Base-by-base conservation (phyloP, 495 filamentous ascomycete genomes). In the Penicillium cinerascens region DNA sequence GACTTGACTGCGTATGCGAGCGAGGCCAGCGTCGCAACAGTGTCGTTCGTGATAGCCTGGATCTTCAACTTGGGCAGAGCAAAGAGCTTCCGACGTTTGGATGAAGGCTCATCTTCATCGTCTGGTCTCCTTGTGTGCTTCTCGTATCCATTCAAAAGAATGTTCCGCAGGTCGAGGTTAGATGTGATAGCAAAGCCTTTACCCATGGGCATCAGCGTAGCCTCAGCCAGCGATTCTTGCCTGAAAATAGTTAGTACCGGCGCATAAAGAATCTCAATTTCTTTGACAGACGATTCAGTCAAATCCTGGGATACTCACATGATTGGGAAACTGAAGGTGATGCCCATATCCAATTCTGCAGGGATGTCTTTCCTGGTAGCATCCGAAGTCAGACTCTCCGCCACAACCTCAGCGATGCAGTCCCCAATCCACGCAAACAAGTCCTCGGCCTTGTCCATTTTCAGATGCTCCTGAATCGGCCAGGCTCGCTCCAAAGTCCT, bases 291-390 rank as follows among this genome's bases (percentile, higher is more conserved):
- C 15, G 17, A 18, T 33, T 15, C 21, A 18, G 20, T 8, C 25
- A 38, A 23, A 38, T 42, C 13, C 4, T 39, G 43, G 39, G 22
- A 35, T 39, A 29, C 77, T 68, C 76, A 91, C 88, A 84, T 81
- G 71, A 92, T 91, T 11, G 89, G 88, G 58, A 95, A 95, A 71
- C 85, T 89, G 66, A 92, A 95, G 13, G 89, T 90, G 37, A 95
- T 86, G 2, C 89, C 89, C 74, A 92, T 80, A 35, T 86, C 81
- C 42, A 92, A 60, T 59, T 82, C 82, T 27, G 79, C 72, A 6
- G 74, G 73, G 25, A 80, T 60, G 38, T 71, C 63, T 33, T 70
- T 68, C 44, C 65, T 67, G 13, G 74, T 76, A 9, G 67, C 69
- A 45, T 75, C 72, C 16, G 70, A 74, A 2, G 64, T 68, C 22